Evolutionary conservation across 768 basidiomycete genomes (phyloP), one percentile per base, ranked within the genome.

Genomic region (Rhizopogon vesiculosus): DNA sequence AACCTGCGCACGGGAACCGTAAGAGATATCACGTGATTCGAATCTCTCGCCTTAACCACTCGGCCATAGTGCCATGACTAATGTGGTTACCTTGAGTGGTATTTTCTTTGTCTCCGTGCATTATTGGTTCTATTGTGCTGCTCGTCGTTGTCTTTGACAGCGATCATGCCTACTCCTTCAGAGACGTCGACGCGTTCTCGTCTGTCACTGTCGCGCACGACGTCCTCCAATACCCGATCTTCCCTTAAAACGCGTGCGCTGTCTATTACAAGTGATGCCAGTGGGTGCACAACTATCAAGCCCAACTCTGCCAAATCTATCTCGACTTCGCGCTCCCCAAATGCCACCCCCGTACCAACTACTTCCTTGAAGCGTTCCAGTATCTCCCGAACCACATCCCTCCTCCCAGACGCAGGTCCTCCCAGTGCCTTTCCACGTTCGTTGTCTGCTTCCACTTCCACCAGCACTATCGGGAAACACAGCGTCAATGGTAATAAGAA

Each of bases 161-260:
- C 3, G 2, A 33, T 10, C 31, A 69, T 69, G 62, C 68, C 65
- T 41, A 59, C 69, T 1, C 80, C 79, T 13, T 85, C 84, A 43
- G 83, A 84, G 59, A 66, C 81, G 15, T 82, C 83, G 40, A 74
- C 78, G 53, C 83, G 82, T 41, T 57, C 64, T 31, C 64, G 68
- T 28, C 33, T 54, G 40, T 71, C 67, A 6, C 66, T 83, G 19
- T 72, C 82, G 45, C 73, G 79, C 10, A 73, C 76, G 15, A 71
- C 70, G 39, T 69, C 67, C 22, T 57, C 58, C 19, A 55, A 57
- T 22, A 33, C 59, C 40, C 72, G 77, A 54, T 78, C 79, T 50
- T 78, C 78, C 38, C 61, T 74, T 55, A 85, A 85, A 68, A 77
- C 83, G 22, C 75, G 83, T 19, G 72, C 80, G 13, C 71, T 75